These are phyloP conservation scores for Phellopilus nigrolimitatus DNA, from an alignment of 1,284 basidiomycete species.

Conservation along the genomic window DNA sequence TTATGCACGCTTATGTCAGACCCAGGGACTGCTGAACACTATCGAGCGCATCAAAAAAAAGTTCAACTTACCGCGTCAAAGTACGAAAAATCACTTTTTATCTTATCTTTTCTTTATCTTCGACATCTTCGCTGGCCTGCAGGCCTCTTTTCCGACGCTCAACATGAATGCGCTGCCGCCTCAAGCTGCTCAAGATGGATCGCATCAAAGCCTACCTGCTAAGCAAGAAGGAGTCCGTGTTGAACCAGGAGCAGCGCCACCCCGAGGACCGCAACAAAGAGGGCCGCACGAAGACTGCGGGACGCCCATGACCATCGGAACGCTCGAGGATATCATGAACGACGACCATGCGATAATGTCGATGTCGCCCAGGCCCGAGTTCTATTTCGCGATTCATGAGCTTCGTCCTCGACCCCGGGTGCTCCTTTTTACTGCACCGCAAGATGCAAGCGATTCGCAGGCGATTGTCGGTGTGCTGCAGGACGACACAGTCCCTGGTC, in stretches of 20 bases:
- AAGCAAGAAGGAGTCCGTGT: conserved; percentile 96
- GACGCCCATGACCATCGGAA: conserved; percentile 94
- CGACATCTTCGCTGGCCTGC: no score
- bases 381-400: conserved; percentile 98
- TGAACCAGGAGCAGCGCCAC: conserved; percentile 89
- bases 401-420: conserved; percentile 96
- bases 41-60: no score
- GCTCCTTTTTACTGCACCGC: conserved; percentile 93
- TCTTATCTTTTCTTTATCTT: no score
- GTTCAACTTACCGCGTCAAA: no score
- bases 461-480: no score
- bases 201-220: conserved; percentile 98
- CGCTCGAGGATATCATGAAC: conserved; percentile 98
- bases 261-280: conserved; percentile 97
- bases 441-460: conserved; percentile 91
- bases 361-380: conserved; percentile 92
- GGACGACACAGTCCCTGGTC: conserved; percentile 96
- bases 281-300: conserved; percentile 91
- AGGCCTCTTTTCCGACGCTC: no score
- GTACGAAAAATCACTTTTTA: no score
- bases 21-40: no score
- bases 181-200: conserved; percentile 95
- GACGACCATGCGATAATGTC: conserved; percentile 99
- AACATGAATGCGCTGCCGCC: conserved; percentile 93
- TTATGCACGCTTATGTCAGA: no score